phyloP scores from a whole-genome alignment of 2,329 filamentous ascomycete genomes.

The Zasmidium angulare region DNA sequence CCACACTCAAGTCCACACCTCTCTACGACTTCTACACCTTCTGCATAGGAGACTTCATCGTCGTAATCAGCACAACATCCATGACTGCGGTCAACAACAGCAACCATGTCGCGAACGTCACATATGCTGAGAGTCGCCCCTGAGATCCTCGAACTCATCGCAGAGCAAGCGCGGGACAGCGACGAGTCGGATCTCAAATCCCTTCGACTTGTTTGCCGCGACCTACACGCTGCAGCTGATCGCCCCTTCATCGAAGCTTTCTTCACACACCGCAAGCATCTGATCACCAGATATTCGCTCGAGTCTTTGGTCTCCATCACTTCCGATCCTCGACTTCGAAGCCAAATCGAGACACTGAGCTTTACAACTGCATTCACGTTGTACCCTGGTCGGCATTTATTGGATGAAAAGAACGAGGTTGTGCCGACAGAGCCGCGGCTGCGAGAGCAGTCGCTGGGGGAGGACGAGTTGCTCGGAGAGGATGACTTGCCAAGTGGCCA shows the following conservation, averaged over 20 bases:
- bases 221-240: constrained; percentile 2
- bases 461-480: too few species aligned
- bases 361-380: background rate
- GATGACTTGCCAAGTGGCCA: too few species aligned
- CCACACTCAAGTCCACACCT: too few species aligned
- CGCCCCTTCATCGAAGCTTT: background rate
- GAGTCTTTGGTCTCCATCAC: background rate
- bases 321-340: background rate
- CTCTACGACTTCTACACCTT: too few species aligned
- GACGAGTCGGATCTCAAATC: background rate
- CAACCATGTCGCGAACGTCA: background rate
- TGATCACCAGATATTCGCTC: background rate
- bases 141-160: constrained; percentile 3
- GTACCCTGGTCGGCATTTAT: too few species aligned
- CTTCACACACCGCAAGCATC: constrained; percentile 2
- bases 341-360: background rate
- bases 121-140: background rate
- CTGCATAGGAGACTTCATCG: too few species aligned
- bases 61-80: too few species aligned
- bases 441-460: too few species aligned
- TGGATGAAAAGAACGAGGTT: too few species aligned
- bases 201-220: background rate
- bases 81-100: too few species aligned
- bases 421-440: too few species aligned
- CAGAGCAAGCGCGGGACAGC: background rate